phyloP scores from a whole-genome alignment of 2,329 filamentous ascomycete species.

The Cladosporium sp. region DNA sequence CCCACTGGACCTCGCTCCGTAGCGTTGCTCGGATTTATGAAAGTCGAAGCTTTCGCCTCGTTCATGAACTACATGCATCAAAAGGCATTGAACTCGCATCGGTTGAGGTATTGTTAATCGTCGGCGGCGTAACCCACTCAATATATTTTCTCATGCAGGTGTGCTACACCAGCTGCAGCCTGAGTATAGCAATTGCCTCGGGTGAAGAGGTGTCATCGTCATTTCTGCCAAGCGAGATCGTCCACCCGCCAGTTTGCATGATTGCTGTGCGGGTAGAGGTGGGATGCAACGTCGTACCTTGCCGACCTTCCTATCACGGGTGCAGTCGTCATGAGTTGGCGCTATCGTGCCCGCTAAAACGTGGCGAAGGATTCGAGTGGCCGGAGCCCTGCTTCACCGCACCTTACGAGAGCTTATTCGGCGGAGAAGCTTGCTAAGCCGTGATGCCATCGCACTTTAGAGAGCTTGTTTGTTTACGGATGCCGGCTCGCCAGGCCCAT shows the following conservation, averaged over 20 bases:
- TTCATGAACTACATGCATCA: neutral
- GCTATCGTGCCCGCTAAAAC: constrained; percentile 3
- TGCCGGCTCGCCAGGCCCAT: neutral
- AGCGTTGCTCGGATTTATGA: neutral
- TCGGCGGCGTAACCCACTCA: neutral
- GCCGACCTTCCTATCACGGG: constrained; percentile 10
- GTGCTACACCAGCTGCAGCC: neutral
- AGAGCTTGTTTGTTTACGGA: constrained; percentile 10
- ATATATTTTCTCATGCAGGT: neutral
- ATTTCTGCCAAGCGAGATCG: constrained; percentile 8
- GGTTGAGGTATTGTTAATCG: neutral
- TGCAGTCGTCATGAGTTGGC: neutral
- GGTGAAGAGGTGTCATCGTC: neutral
- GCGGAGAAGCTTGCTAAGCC: constrained; percentile 11
- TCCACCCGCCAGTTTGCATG: neutral
- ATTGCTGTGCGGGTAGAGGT: neutral
- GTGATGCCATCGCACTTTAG: neutral
- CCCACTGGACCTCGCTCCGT: neutral
- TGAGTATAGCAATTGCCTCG: neutral
- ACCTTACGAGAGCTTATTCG: neutral
- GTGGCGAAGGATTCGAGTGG: neutral
- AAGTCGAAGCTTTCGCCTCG: neutral
- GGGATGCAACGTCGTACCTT: constrained; percentile 16
- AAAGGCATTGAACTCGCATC: neutral
- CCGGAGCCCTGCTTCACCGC: constrained; percentile 2